Base-by-base conservation (phyloP, 2,329 filamentous ascomycete genomes). In the Penicillium sp. region DNA sequence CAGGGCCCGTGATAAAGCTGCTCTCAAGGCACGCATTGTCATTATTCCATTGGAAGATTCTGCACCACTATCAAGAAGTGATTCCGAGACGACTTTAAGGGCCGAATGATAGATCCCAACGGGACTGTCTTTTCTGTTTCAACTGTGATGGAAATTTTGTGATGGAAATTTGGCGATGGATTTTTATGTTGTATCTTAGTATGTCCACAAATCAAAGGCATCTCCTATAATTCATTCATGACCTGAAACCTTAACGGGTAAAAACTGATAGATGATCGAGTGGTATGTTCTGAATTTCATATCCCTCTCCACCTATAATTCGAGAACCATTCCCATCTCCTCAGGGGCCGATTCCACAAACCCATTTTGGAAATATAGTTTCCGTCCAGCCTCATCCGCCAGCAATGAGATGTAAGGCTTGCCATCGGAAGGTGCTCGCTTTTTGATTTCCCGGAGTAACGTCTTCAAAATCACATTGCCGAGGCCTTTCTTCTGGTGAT, bases 401-500 rank as follows among this genome's bases (percentile, higher is more conserved):
- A 80, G 66, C 51, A 82, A 59, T 37, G 68, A 76, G 7, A 82
- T 73, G 58, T 77, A 80, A 2, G 77, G 70, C 20, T 53, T 57
- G 9, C 56, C 59, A 49, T 60, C 58, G 14, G 58, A 3, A 0
- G 77, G 75, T 4, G 76, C 76, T 22, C 76, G 64, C 15, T 68
- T 61, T 55, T 75, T 68, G 40, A 81, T 75, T 49, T 74, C 72
- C 18, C 20, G n/a, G 33, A 82, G 58, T 40, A 82, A 65, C 20
- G 67, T 63, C 60, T 75, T 73, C 66, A 82, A 64, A 33, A 82
- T 71, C 22, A 69, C 68, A 49, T 78, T 75, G 8, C 77, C 81
- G 1, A 83, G 63, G 0, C 81, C 80, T 49, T 72, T 74, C 11
- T 76, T 73, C 57, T 80, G 80, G 55, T 83, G 79, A 7, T 69